Conservation (phyloP, 177 flowering plant species). For the Vitis hybrid region DNA sequence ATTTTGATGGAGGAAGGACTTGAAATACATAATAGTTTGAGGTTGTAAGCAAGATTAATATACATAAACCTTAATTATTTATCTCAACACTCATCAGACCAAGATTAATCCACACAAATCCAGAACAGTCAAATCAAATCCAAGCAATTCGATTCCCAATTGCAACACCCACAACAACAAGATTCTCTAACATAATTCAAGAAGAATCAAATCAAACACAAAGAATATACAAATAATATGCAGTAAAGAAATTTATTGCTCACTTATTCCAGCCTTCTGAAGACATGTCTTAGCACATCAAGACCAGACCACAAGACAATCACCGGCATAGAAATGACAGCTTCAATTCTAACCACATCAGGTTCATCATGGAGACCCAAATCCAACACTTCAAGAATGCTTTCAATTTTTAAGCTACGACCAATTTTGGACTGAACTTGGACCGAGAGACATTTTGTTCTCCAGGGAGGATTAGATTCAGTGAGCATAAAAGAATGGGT, state of each 20-base stretch:
- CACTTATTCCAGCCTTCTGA: constrained; percentile 73
- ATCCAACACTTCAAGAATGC: constrained; percentile 61
- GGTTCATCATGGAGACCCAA: constrained; percentile 72
- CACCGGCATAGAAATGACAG: constrained; percentile 69
- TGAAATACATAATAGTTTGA: too few species aligned
- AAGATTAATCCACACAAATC: too few species aligned
- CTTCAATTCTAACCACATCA: constrained; percentile 81
- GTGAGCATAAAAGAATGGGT: constrained; percentile 33
- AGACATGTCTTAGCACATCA: constrained; percentile 37
- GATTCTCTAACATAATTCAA: too few species aligned
- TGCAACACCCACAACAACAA: too few species aligned
- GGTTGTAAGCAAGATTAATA: too few species aligned
- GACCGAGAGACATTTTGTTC: constrained; percentile 62
- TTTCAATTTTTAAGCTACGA: constrained; percentile 27
- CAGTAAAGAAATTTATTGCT: constrained; percentile 1
- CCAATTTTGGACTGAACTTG: constrained; percentile 58
- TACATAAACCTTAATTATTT: too few species aligned
- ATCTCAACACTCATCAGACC: too few species aligned
- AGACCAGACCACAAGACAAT: constrained; percentile 63
- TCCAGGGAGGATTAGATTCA: constrained; percentile 47
- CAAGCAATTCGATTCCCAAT: too few species aligned
- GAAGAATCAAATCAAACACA: too few species aligned
- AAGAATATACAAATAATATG: too few species aligned
- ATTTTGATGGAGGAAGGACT: too few species aligned
- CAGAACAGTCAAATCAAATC: too few species aligned